phyloP scores from a whole-genome alignment of 192 early-diverging fungal species.

The Phlyctochytrium planicorne region DNA sequence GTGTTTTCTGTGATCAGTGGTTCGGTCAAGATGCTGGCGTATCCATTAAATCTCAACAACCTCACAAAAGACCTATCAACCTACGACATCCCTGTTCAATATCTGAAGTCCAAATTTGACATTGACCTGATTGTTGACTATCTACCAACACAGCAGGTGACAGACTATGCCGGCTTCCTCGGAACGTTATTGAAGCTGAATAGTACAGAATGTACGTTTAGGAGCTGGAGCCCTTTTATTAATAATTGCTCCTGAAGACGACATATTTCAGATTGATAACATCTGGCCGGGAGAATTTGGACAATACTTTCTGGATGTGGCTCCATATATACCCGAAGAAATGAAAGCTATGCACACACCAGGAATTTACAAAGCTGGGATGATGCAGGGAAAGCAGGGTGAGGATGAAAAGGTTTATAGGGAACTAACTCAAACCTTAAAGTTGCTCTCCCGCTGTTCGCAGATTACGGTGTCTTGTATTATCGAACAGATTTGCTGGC shows the following conservation, averaged over 20 bases:
- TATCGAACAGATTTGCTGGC: slow-evolving; percentile 16
- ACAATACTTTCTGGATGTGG: slow-evolving; percentile 27
- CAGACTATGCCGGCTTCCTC: background rate
- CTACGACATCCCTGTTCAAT: background rate
- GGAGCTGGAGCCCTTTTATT: too few species aligned
- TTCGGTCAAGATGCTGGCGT: background rate
- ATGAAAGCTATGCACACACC: background rate
- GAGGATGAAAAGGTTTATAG: background rate
- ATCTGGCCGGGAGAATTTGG: background rate
- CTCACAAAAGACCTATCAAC: background rate
- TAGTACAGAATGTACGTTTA: background rate
- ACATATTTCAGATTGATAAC: background rate
- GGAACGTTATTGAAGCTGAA: background rate
- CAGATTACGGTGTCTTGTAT: slow-evolving; percentile 14
- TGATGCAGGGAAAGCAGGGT: background rate
- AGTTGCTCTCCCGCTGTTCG: slow-evolving; percentile 12
- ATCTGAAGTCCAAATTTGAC: background rate
- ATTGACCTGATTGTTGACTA: background rate
- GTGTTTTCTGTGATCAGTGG: too few species aligned
- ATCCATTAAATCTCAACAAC: background rate
- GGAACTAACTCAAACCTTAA: background rate
- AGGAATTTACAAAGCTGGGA: background rate
- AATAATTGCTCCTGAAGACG: too few species aligned
- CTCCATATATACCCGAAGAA: background rate
- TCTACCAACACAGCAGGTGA: background rate